These are phyloP conservation scores for Pseudonitzschia multistriata DNA, from an alignment of 108 stramenopile genomes.

Conservation along the genomic window DNA sequence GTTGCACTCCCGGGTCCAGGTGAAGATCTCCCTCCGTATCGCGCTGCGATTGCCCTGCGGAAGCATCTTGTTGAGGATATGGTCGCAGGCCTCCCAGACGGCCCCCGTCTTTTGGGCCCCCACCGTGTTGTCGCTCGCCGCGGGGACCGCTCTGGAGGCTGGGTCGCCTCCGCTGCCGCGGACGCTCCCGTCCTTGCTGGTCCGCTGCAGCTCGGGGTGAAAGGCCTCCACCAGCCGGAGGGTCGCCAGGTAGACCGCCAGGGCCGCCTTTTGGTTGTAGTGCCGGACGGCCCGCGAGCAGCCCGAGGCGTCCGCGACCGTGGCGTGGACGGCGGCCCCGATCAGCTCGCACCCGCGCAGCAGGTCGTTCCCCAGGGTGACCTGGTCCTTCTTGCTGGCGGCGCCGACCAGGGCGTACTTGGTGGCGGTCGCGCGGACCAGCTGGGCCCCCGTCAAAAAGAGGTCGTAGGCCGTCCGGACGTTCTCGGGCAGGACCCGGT, in stretches of 20 bases:
- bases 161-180: too few species aligned
- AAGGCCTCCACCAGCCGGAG: conserved; percentile 54
- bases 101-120: conserved; percentile 75
- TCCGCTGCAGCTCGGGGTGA: background rate
- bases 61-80: conserved; percentile 36
- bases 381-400: conserved; percentile 41
- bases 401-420: conserved; percentile 79
- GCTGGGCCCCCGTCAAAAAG: conserved; percentile 47
- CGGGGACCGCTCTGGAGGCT: background rate
- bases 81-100: conserved; percentile 77
- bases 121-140: conserved; percentile 43
- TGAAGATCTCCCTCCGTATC: conserved; percentile 76
- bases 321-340: conserved; percentile 47
- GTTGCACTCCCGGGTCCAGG: conserved; percentile 73
- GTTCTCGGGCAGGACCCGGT: conserved; percentile 50
- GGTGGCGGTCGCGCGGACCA: conserved; percentile 71
- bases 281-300: conserved; percentile 57
- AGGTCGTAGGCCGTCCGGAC: conserved; percentile 54
- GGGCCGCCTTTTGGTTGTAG: conserved; percentile 50
- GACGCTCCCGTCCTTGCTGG: background rate
- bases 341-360: conserved; percentile 65
- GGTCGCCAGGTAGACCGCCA: conserved; percentile 48
- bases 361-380: conserved; percentile 51
- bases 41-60: conserved; percentile 71
- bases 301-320: conserved; percentile 49